These are phyloP conservation scores for Phoma herbarum DNA, from an alignment of 2,329 filamentous ascomycete species.

Conservation along the genomic window DNA sequence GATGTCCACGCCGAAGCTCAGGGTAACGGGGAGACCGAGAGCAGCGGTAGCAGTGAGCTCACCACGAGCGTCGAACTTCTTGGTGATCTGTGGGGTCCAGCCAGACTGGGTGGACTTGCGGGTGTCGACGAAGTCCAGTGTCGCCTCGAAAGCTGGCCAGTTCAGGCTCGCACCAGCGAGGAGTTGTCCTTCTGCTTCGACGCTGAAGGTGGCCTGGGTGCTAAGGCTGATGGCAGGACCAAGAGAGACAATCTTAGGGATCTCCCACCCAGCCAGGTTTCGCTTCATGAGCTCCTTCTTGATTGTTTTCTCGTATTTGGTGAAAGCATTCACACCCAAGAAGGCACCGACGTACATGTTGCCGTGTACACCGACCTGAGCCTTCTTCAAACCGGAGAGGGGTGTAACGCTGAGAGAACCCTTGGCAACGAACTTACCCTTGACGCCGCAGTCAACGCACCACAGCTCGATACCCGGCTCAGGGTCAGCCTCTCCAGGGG, in stretches of 20 bases:
- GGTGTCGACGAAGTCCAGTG: conserved; percentile 14
- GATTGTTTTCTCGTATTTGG: conserved; percentile 19
- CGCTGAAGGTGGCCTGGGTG: conserved; percentile 15
- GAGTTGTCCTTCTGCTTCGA: conserved; percentile 16
- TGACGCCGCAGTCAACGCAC: conserved; percentile 15
- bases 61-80: conserved; percentile 17
- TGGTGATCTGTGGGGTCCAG: conserved; percentile 14
- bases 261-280: conserved; percentile 12
- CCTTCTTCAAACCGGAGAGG: conserved; percentile 18
- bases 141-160: conserved; percentile 16
- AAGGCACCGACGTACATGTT: conserved; percentile 22
- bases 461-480: conserved; percentile 18
- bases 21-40: conserved; percentile 14
- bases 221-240: conserved; percentile 11
- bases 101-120: conserved; percentile 18
- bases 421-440: conserved; percentile 17
- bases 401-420: conserved; percentile 19
- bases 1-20: conserved; percentile 17
- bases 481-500: conserved; percentile 16
- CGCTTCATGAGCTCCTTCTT: conserved; percentile 17
- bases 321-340: conserved; percentile 15
- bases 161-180: conserved; percentile 17
- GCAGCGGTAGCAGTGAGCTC: conserved; percentile 16
- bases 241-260: conserved; percentile 16
- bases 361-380: conserved; percentile 14